phyloP scores from a whole-genome alignment of 768 basidiomycete species.

The Tephrocybe rancida region DNA sequence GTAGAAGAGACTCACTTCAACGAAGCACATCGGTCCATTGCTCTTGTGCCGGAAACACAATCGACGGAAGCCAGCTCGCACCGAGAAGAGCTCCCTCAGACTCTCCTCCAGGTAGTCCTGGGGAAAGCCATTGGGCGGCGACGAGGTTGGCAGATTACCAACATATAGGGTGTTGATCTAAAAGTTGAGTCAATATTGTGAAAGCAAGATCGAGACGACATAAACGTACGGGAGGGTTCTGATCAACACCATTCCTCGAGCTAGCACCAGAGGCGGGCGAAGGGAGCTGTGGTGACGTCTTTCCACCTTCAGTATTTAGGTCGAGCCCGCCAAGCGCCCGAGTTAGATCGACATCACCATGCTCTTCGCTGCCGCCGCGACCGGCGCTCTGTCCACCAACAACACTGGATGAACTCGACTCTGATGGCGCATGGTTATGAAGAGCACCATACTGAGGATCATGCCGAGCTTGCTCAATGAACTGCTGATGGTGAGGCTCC shows the following conservation, averaged over 20 bases:
- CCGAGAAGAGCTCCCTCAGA: constrained; percentile 79
- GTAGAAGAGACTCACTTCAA: constrained; percentile 65
- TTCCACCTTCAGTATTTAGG: constrained; percentile 54
- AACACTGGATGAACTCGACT: constrained; percentile 35
- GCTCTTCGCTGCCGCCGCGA: constrained; percentile 11
- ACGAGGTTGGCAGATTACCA: constrained; percentile 91
- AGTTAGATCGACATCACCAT: constrained; percentile 29
- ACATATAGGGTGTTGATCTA: constrained; percentile 98
- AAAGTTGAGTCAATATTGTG: constrained; percentile 8
- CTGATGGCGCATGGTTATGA: constrained; percentile 22
- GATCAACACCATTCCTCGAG: constrained; percentile 62
- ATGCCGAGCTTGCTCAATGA: constrained; percentile 15
- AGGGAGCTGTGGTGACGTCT: constrained; percentile 74
- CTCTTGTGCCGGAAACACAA: constrained; percentile 95
- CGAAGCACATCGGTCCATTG: constrained; percentile 99
- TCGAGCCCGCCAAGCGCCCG: constrained; percentile 51
- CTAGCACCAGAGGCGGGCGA: constrained; percentile 73
- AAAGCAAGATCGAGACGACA: background rate
- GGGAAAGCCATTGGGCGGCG: constrained; percentile 70
- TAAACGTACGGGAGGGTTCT: constrained; percentile 83
- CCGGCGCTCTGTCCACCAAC: constrained; percentile 25
- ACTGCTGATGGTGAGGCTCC: constrained; percentile 19
- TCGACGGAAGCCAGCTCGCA: constrained; percentile 84
- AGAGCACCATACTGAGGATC: constrained; percentile 12
- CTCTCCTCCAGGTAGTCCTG: constrained; percentile 86